phyloP scores from a whole-genome alignment of 75 land plant species.

The Selaginella tamariscina region DNA sequence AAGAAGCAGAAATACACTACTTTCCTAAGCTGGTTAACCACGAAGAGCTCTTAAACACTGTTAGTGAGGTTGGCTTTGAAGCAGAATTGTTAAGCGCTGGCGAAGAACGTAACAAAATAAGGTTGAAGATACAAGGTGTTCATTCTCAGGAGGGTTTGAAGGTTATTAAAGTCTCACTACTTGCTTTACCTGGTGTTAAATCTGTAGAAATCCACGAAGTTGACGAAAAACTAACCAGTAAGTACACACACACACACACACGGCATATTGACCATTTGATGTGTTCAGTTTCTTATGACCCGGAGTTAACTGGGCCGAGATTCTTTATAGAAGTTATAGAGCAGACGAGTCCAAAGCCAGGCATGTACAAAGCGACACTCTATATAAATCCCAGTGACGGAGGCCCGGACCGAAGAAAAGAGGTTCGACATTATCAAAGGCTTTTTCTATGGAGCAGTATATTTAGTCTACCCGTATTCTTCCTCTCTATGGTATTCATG shows the following conservation, averaged over 20 bases:
- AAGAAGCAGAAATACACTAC: slow-evolving; percentile 60
- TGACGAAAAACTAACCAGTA: too few relatives aligned
- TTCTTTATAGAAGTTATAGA: slow-evolving; percentile 45
- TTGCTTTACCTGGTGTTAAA: slow-evolving; percentile 47
- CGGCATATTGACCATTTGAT: too few relatives aligned
- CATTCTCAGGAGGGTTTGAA: slow-evolving; percentile 22
- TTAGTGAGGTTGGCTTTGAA: slow-evolving; percentile 61
- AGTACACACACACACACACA: too few relatives aligned
- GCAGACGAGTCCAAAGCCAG: slow-evolving; percentile 11
- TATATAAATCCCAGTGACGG: slow-evolving; percentile 39
- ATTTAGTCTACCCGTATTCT: slow-evolving; percentile 72
- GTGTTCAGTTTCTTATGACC: slow-evolving; percentile 49
- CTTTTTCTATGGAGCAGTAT: slow-evolving; percentile 72
- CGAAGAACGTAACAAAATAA: slow-evolving; percentile 41
- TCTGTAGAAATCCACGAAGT: slow-evolving; percentile 22
- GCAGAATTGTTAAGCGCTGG: slow-evolving; percentile 49
- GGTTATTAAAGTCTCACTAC: slow-evolving; percentile 37
- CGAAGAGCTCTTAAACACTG: slow-evolving; percentile 27
- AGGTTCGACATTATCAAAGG: slow-evolving; percentile 36
- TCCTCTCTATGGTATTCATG: slow-evolving; percentile 78
- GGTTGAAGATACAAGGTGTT: slow-evolving; percentile 40
- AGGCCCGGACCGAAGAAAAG: slow-evolving; percentile 40
- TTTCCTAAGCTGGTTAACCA: slow-evolving; percentile 39
- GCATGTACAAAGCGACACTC: slow-evolving; percentile 40
- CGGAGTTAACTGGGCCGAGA: slow-evolving; percentile 57